Conservation (phyloP, 805 yeast species). For the Blastobotrys mokoenaii region DNA sequence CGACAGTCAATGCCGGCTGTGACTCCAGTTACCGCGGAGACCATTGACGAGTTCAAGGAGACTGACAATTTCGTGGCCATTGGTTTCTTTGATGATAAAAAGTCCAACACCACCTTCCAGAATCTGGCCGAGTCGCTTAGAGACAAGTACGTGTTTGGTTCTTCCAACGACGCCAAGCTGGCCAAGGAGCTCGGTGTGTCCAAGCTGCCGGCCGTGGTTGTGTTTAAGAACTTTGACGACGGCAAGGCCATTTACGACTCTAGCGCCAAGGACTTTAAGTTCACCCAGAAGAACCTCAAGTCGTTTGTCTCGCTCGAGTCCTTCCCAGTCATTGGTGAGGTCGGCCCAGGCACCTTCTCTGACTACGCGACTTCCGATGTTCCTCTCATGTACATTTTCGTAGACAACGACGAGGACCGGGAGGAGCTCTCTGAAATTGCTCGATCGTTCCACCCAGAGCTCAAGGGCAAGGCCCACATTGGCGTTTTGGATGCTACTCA, state of each 20-base stretch:
- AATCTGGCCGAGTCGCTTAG: constrained; percentile 55
- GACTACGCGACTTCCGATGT: constrained; percentile 59
- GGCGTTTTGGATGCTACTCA: constrained; percentile 78
- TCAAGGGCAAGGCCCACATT: constrained; percentile 75
- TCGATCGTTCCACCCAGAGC: constrained; percentile 57
- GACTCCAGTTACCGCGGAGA: constrained; percentile 39
- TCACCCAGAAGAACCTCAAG: constrained; percentile 32
- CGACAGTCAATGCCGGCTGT: constrained; percentile 79
- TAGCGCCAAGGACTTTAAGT: constrained; percentile 20
- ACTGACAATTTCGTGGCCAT: constrained; percentile 35
- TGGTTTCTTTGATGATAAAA: constrained; percentile 46
- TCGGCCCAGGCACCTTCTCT: constrained; percentile 70
- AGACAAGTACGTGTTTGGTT: constrained; percentile 56
- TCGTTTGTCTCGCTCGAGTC: constrained; percentile 52
- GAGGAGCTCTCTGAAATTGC: constrained; percentile 44
- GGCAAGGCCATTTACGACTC: constrained; percentile 24
- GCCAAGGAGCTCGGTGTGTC: constrained; percentile 34
- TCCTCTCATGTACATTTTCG: constrained; percentile 88
- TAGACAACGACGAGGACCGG: constrained; percentile 60
- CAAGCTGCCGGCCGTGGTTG: constrained; percentile 40
- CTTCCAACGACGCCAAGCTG: constrained; percentile 33
- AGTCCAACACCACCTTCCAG: constrained; percentile 50
- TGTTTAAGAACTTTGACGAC: constrained; percentile 31
- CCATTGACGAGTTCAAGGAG: constrained; percentile 42
- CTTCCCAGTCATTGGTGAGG: constrained; percentile 81